Conservation (phyloP, 2,329 filamentous ascomycete genomes). For the Fusarium clavum region DNA sequence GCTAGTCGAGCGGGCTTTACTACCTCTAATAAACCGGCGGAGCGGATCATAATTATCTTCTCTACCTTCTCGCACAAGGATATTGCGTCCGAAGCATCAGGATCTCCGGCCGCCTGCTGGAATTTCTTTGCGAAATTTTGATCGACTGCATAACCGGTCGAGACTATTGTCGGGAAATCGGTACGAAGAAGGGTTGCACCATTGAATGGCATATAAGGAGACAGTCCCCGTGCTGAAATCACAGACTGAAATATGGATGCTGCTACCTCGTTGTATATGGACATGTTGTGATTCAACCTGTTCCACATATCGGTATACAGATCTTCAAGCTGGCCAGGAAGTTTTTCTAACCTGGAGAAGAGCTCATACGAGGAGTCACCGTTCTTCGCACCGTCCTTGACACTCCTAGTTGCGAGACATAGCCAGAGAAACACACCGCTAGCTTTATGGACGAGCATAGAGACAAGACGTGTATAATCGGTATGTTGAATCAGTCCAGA, state of each 20-base stretch:
- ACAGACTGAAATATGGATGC: not conserved
- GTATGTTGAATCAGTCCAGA: accelerated
- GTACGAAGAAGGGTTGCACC: too few relatives aligned
- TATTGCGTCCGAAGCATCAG: too few relatives aligned
- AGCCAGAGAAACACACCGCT: slow-evolving; percentile 7
- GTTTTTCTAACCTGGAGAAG: accelerated
- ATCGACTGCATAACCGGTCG: too few relatives aligned
- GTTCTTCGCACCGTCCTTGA: accelerated
- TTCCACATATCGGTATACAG: slow-evolving; percentile 6
- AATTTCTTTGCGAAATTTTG: too few relatives aligned
- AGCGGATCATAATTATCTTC: too few relatives aligned
- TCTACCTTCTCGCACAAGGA: accelerated
- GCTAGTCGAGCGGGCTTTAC: too few relatives aligned
- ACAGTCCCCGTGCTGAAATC: accelerated
- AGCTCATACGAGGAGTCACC: accelerated
- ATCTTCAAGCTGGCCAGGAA: not conserved
- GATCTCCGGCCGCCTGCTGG: accelerated
- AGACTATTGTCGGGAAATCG: accelerated
- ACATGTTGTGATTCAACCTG: accelerated
- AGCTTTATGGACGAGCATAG: accelerated
- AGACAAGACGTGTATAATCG: accelerated
- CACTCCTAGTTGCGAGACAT: accelerated
- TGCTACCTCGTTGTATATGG: not conserved
- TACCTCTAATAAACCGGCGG: too few relatives aligned
- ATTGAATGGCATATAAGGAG: too few relatives aligned